A percentile compares a stretch with the other conserved stretches of the same genome.
phyloP scores from a whole-genome alignment of 805 yeast species.

The Yarrowia hollandica region DNA sequence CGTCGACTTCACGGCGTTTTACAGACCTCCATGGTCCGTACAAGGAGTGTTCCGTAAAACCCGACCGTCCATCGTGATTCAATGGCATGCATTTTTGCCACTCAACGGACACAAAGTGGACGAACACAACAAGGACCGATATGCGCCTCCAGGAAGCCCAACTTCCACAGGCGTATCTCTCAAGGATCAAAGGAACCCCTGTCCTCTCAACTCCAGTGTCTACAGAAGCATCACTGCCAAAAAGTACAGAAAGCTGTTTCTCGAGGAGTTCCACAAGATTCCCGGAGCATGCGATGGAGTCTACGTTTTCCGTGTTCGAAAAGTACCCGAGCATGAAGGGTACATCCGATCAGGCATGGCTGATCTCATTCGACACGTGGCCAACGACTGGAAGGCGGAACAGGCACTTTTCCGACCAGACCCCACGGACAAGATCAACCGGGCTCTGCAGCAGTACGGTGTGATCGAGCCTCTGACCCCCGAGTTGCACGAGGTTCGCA shows the following conservation, averaged over 20 bases:
- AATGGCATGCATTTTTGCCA: neutral
- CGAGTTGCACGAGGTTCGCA: neutral
- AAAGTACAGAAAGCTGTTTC: neutral
- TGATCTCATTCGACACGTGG: neutral
- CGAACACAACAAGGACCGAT: neutral
- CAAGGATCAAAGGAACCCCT: neutral
- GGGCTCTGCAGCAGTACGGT: neutral
- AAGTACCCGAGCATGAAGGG: neutral
- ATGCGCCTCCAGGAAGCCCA: neutral
- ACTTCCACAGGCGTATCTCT: neutral
- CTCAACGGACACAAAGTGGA: neutral
- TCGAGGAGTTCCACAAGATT: slow-evolving; percentile 12
- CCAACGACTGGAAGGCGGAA: neutral
- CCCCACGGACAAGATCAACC: neutral
- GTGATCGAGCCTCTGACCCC: neutral
- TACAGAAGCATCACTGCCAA: neutral
- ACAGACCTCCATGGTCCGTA: neutral
- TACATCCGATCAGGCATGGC: neutral
- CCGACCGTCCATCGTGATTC: neutral
- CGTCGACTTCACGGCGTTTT: neutral
- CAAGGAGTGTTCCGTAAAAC: slow-evolving; percentile 3
- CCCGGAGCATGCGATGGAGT: slow-evolving; percentile 18
- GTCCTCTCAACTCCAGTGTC: neutral
- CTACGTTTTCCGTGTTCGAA: slow-evolving; percentile 7
- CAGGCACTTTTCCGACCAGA: neutral